Evolutionary conservation across 2,329 filamentous ascomycete species (phyloP), one percentile per base, ranked within the genome.

Genomic region (Zymoseptoria pseudotritici): DNA sequence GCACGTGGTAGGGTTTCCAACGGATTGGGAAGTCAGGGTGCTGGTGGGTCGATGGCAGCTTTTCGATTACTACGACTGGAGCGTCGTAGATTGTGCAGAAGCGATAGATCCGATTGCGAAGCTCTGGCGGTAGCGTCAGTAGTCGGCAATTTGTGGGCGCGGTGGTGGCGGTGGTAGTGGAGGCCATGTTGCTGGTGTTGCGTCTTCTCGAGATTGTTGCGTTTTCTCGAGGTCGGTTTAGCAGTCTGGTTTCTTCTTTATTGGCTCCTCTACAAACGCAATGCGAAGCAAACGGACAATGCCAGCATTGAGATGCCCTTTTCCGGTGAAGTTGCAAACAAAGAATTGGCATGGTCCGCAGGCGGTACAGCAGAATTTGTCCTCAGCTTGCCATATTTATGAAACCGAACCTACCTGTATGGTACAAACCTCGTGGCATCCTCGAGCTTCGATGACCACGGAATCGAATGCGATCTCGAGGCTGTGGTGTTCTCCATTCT

Each of bases 71-170:
- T 11, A 17, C 36, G 10, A 42, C 36, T 17, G 36, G 36, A 17
- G 11, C 36, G 55, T 60, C 59, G 54, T 59, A 55, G 6, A 42
- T 22, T n/a, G 59, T 55, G 56, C 60, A 50, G 31, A 61, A 42
- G 17, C 60, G 52, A 54, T 63, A 65, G 22, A 63, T 55, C 29
- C 50, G 42, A 11, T 56, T 49, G 22, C 61, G 58, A 21, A 66
- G 54, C 55, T 65, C 64, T 22, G 60, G 31, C 24, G 64, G 64
- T 52, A 66, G 56, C 5, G 51, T 22, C 29, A 62, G 58, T 20
- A 61, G 11, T 11, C 36, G 36, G 11, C 11, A 17, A 2, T 11
- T 42, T 42, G 36, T 11, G 17, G 17, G 10, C 36, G 36, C 17
- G 17, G 36, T 17, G 36, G 4, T 42, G 36, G 36, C 36, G 36